Conservation (phyloP, 1,284 basidiomycete genomes). For the Microbotryum scabiosae region DNA sequence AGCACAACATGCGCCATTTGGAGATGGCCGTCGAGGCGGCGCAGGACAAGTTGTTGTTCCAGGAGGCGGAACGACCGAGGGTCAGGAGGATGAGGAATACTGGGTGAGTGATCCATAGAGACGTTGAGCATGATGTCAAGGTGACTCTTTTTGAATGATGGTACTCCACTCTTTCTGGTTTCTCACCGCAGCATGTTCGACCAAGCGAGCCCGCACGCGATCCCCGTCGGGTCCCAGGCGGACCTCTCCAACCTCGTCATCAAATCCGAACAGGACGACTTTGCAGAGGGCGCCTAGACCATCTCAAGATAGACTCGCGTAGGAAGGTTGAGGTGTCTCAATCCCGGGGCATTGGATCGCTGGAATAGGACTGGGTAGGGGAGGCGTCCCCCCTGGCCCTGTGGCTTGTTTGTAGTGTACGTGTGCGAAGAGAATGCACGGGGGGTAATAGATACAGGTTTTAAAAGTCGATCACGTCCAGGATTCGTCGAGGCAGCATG, state of each 20-base stretch:
- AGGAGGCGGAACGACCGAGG: constrained; percentile 43
- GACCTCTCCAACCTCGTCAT: constrained; percentile 43
- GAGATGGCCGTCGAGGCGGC: constrained; percentile 40
- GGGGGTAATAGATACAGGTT: no score
- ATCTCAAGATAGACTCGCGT: neutral
- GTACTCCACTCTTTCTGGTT: neutral
- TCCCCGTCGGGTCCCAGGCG: constrained; percentile 41
- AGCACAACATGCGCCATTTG: constrained; percentile 42
- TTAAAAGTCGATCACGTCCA: no score
- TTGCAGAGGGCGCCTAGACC: constrained; percentile 2
- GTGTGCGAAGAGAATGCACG: neutral
- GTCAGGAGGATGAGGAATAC: constrained; percentile 40
- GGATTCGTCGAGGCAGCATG: no score
- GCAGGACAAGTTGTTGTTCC: constrained; percentile 43
- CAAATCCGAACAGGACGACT: constrained; percentile 37
- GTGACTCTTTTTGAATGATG: neutral
- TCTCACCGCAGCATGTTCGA: constrained; percentile 39
- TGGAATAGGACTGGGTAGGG: neutral
- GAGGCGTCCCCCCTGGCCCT: neutral
- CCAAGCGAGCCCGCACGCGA: constrained; percentile 37
- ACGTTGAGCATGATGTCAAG: neutral
- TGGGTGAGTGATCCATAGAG: constrained; percentile 35
- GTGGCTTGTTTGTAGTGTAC: neutral
- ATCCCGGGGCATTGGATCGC: neutral
- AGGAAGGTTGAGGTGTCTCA: neutral